Evolutionary conservation across 2,329 filamentous ascomycete genomes (phyloP), one percentile per base, ranked within the genome.

Genomic region (Westerdykella aurantiaca): DNA sequence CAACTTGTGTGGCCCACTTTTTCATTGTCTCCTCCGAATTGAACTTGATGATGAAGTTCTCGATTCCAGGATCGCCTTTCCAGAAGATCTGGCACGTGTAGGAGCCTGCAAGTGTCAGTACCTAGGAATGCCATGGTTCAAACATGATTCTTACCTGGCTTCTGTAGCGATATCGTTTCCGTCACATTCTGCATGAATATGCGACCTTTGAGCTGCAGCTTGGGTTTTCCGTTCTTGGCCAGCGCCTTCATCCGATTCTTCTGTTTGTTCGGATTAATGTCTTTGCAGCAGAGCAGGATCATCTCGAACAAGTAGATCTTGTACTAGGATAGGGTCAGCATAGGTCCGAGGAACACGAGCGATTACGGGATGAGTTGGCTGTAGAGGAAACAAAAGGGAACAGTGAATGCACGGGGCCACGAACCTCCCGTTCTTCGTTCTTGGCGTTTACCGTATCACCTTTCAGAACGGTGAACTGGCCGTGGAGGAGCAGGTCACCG

Each of bases 111-210:
- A 13, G 33, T 31, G 31, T 43, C 35, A 43, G 37, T 14, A 31
- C 16, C 21, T 17, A 25, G 31, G 38, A 6, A 22, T 34, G 3
- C 22, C 25, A 29, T 12, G 25, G 25, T 12, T 29, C n/a, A 5
- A 7, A 18, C n/a, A 9, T 16, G 33, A 5, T 14, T 63, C 79
- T 63, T 79, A 94, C 90, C 89, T 69, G 88, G 87, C 67, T 90
- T 95, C 39, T 85, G 82, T 47, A 93, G 75, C 14, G 86, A 90
- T 34, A 95, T 75, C n/a, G 95, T 84, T 66, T 96, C 88, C 33
- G 90, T 97, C 43, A 98, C 91, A 61, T 98, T 98, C 55, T 90
- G 89, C 90, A 98, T 97, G 71, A 96, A 97, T 58, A 98, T 98
- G 41, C 93, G 82, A 33, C 93, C 93, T 69, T 98, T 98, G 23